Percentiles rank a stretch among this genome's conserved stretches.
Conservation (phyloP, 306 rosid species). For the Adenanthera pavonina region DNA sequence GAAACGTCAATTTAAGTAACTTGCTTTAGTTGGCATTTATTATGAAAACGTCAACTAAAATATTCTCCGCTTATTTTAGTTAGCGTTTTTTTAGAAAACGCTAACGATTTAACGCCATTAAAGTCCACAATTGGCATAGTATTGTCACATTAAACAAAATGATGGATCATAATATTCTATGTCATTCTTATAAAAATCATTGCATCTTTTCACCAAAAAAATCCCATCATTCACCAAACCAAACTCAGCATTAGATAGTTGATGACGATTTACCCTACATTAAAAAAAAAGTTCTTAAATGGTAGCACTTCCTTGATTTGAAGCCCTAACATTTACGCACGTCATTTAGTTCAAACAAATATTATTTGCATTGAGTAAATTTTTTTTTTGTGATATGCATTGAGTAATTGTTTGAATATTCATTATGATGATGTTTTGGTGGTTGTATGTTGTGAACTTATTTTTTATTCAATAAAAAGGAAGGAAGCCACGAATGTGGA, state of each 20-base stretch:
- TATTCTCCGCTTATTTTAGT: no score
- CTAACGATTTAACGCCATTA: no score
- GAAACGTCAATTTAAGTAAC: no score
- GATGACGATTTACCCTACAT: conserved; percentile 15
- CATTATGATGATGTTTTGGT: conserved; percentile 15
- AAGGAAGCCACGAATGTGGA: conserved; percentile 34
- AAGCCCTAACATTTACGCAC: background rate
- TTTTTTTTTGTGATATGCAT: no score
- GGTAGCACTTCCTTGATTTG: conserved; percentile 3
- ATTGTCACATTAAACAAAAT: background rate
- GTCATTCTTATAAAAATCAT: no score
- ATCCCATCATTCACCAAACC: background rate
- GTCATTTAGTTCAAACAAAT: conserved; percentile 37
- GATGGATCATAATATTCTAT: background rate
- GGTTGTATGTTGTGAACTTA: conserved; percentile 13
- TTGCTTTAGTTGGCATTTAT: no score
- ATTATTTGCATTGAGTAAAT: no score
- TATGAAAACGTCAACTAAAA: no score
- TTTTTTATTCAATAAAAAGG: background rate
- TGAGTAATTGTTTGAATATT: conserved; percentile 4
- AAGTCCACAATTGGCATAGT: background rate
- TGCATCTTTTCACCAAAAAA: no score
- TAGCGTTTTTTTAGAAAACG: no score
- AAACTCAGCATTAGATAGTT: background rate
- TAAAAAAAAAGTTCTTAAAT: background rate